phyloP scores from a whole-genome alignment of 345 rosid genomes.

The Psidium guajava region DNA sequence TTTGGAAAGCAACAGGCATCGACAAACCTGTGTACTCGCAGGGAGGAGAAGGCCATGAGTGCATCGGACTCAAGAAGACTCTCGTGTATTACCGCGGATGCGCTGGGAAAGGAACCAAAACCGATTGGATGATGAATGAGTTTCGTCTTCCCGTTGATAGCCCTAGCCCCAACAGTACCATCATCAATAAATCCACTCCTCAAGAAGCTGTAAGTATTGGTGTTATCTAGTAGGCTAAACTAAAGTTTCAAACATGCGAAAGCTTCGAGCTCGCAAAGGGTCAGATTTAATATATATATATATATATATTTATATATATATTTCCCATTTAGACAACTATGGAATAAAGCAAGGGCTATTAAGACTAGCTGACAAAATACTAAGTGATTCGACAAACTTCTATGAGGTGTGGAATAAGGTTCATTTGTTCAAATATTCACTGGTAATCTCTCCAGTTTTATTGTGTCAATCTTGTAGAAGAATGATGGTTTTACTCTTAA shows the following conservation, averaged over 20 bases:
- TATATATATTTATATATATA: background rate
- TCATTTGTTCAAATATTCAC: background rate
- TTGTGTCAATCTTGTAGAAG: background rate
- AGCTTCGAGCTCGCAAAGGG: background rate
- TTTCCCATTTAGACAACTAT: background rate
- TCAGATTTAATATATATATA: background rate
- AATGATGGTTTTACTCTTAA: background rate
- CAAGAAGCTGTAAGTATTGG: constrained; percentile 56
- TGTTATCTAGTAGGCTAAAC: background rate
- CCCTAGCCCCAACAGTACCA: background rate
- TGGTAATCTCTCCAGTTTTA: background rate
- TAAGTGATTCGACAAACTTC: background rate
- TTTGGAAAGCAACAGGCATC: constrained; percentile 97
- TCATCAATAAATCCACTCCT: constrained; percentile 8
- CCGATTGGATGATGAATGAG: constrained; percentile 99
- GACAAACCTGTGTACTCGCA: constrained; percentile 58
- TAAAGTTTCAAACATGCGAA: background rate
- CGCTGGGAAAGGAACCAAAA: constrained; percentile 92
- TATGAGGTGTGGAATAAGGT: background rate
- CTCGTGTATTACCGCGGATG: constrained; percentile 80
- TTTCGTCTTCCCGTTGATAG: constrained; percentile 58
- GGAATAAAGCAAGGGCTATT: background rate
- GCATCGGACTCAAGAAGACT: constrained; percentile 84
- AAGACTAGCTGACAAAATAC: background rate
- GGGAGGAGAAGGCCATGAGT: constrained; percentile 21